Percentiles rank a stretch among this genome's conserved stretches.
Conservation (phyloP, 495 filamentous ascomycete species). For the Rusavskia elegans region DNA sequence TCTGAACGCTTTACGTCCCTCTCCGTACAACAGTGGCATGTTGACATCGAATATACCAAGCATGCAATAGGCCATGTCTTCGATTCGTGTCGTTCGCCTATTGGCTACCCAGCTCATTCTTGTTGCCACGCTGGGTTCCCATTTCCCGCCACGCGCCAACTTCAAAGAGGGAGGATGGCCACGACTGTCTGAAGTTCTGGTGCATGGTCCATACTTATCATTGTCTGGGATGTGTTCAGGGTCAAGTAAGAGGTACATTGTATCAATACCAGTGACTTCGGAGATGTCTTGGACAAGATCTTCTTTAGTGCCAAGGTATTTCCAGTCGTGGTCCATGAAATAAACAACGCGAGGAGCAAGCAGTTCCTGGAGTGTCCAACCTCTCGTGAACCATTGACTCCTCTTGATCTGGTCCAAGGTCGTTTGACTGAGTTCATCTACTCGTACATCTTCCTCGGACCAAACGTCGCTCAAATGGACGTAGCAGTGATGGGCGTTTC, state of each 20-base stretch:
- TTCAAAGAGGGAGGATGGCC: too few relatives aligned
- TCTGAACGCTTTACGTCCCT: constrained; percentile 13
- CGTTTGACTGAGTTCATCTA: too few relatives aligned
- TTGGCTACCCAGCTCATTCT: constrained; percentile 16
- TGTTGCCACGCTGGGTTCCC: constrained; percentile 4
- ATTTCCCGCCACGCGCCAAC: too few relatives aligned
- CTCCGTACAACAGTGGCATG: constrained; percentile 17
- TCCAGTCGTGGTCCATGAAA: constrained; percentile 14
- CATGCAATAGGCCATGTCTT: constrained; percentile 18
- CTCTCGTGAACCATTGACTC: constrained; percentile 21
- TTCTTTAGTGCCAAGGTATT: constrained; percentile 10
- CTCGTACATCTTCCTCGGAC: too few relatives aligned
- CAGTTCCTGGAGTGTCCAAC: constrained; percentile 25
- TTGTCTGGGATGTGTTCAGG: background rate
- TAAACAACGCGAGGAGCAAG: constrained; percentile 14
- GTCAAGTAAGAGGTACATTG: background rate
- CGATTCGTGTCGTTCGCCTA: constrained; percentile 10
- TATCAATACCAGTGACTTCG: constrained; percentile 9
- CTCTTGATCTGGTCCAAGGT: background rate
- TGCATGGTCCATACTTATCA: too few relatives aligned
- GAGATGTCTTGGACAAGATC: constrained; percentile 5
- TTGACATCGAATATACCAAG: constrained; percentile 17
- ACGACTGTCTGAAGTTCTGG: too few relatives aligned
- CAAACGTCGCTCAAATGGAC: background rate
- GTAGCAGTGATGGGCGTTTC: background rate